Conservation (phyloP, 495 filamentous ascomycete genomes). For the Aspergillus saccharolyticus region DNA sequence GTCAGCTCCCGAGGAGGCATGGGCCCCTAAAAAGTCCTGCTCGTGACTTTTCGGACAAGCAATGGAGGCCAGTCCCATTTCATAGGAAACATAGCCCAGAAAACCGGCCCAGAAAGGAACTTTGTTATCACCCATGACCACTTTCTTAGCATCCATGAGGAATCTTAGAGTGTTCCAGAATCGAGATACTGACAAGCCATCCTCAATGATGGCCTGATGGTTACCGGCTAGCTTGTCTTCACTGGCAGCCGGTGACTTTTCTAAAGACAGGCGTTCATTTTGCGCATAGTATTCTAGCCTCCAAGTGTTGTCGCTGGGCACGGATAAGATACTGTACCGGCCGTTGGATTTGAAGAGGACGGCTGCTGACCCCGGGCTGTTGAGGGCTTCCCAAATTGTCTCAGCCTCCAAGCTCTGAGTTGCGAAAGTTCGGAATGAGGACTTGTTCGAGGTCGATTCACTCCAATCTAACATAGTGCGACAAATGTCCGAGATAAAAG, state of each 20-base stretch:
- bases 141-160: constrained; percentile 52
- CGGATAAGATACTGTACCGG: constrained; percentile 36
- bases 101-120: constrained; percentile 83
- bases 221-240: not conserved
- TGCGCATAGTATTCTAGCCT: constrained; percentile 36
- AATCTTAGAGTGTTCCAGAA: constrained; percentile 42
- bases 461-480: constrained; percentile 37
- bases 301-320: constrained; percentile 40
- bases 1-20: constrained; percentile 1
- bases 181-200: constrained; percentile 25
- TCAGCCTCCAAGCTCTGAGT: constrained; percentile 25
- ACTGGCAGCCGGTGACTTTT: constrained; percentile 16
- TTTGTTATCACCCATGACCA: constrained; percentile 34
- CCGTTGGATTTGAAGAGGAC: constrained; percentile 43
- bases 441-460: constrained; percentile 25
- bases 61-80: constrained; percentile 62
- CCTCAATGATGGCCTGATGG: constrained; percentile 10
- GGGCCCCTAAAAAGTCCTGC: not conserved
- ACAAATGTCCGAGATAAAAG: constrained; percentile 26
- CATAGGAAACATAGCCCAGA: constrained; percentile 86
- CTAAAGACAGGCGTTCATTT: constrained; percentile 18
- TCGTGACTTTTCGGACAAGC: constrained; percentile 26
- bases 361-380: constrained; percentile 32
- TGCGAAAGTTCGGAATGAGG: constrained; percentile 24
- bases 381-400: constrained; percentile 32